Percentiles rank a stretch among this genome's conserved stretches.
These are phyloP conservation scores for Leucogyrophana mollusca DNA, from an alignment of 768 basidiomycete genomes.

Conservation along the genomic window DNA sequence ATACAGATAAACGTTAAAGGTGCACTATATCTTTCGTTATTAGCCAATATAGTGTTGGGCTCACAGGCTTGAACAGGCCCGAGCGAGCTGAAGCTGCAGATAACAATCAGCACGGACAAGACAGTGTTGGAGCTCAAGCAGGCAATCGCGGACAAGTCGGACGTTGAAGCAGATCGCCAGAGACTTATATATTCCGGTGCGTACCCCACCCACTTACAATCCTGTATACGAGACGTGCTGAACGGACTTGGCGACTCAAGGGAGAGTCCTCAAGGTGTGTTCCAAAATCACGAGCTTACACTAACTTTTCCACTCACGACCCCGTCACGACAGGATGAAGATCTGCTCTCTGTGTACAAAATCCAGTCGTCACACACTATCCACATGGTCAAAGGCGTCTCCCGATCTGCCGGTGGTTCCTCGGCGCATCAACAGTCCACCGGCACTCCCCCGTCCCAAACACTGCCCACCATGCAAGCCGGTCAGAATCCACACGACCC, in stretches of 20 bases:
- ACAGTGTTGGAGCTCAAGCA: conserved; percentile 90
- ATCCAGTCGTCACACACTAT: conserved; percentile 87
- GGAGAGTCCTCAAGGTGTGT: conserved; percentile 70
- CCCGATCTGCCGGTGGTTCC: conserved; percentile 40
- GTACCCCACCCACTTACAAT: conserved; percentile 17
- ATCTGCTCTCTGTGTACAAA: conserved; percentile 81
- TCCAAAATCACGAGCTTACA: conserved; percentile 1
- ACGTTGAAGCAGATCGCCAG: conserved; percentile 85
- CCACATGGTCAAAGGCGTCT: conserved; percentile 90
- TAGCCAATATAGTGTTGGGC: too few species aligned
- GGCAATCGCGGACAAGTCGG: conserved; percentile 80
- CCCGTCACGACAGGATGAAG: too few species aligned
- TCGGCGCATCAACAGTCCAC: conserved; percentile 29
- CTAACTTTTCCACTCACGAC: background rate
- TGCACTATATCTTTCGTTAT: conserved; percentile 16
- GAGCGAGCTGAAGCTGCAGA: conserved; percentile 89
- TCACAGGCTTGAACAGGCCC: conserved; percentile 56
- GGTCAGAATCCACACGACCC: conserved; percentile 90
- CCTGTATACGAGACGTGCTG: background rate
- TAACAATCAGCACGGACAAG: conserved; percentile 78
- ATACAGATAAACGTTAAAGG: conserved; percentile 74
- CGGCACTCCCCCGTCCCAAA: conserved; percentile 48
- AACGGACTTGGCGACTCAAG: conserved; percentile 28
- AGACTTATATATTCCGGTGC: conserved; percentile 89
- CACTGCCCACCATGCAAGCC: conserved; percentile 81